Percentiles rank a stretch among this genome's conserved stretches.
Evolutionary conservation across 176 grass and related monocot genomes (phyloP).

Genomic region (Eleusine coracana): DNA sequence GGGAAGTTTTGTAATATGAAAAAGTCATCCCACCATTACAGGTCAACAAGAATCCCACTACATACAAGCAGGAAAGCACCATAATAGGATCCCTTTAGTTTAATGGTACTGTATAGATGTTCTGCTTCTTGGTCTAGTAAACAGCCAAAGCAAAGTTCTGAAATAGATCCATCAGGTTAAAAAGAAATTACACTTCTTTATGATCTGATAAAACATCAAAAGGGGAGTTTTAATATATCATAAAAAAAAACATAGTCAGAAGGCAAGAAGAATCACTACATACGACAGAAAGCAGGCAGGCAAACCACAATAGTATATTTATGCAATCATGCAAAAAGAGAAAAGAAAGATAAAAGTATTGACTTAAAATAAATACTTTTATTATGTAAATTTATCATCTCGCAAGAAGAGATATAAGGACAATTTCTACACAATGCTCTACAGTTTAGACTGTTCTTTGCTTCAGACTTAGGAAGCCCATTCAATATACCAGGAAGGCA

Average conservation of each 20-base stretch:
- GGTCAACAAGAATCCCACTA: not conserved
- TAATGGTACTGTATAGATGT: not conserved
- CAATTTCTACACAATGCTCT: slow-evolving; percentile 6
- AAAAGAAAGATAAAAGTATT: not conserved
- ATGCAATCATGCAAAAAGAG: not conserved
- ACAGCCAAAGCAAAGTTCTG: not conserved
- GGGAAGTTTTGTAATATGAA: not conserved
- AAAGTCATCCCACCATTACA: not conserved
- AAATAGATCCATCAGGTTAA: not conserved
- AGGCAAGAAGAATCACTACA: not conserved
- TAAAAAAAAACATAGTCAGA: not conserved
- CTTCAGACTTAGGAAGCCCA: not conserved
- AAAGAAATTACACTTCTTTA: not conserved
- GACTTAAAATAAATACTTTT: not conserved
- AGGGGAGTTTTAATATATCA: not conserved
- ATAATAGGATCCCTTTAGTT: not conserved
- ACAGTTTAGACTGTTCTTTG: not conserved
- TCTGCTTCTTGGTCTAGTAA: not conserved
- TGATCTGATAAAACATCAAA: not conserved
- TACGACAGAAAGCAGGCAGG: not conserved
- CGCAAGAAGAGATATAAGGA: not conserved
- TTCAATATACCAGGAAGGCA: not conserved
- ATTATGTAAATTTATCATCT: not conserved
- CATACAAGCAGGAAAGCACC: not conserved
- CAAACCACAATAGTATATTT: not conserved